Base-by-base conservation (phyloP, 2,329 filamentous ascomycete species). In the Epichloe sp. region DNA sequence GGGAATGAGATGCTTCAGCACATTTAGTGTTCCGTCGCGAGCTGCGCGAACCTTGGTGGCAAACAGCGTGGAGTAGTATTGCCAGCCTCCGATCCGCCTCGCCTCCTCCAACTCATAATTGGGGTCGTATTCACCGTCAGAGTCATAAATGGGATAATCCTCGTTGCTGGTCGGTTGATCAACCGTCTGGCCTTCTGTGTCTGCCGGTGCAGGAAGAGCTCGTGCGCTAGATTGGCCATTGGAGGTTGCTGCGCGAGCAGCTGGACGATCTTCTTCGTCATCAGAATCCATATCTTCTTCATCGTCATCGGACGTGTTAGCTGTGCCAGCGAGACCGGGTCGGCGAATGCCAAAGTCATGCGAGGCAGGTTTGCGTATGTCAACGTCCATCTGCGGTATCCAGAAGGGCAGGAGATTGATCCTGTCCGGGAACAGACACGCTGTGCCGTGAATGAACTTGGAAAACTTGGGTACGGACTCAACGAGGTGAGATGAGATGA, bases 391-490 rank as follows among this genome's bases (percentile, higher is more conserved):
- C 69, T 98, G 93, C 1, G 93, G 93, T 75, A 91, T 87, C 93
- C 93, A 98, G 74, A 88, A 98, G 0, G 93, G 93, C 5, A 98
- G 75, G 12, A 98, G 76, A 46, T 96, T 75, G 67, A 98, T 98
- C 51, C 86, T 82, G 44, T 83, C 78, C 0, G 90, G 90, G 66
- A 96, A 94, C 44, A 98, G 71, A 11, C 81, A 86, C 10, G 91
- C 91, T 2, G 85, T 89, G 53, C 93, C 93, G 67, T 98, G 93
- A 53, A 98, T 97, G 67, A 97, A 98, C 71, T 98, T 98, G 63
- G 89, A 96, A 69, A 97, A 98, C 65, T 98, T 98, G 55, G 93
- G 93, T 2, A 98, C 90, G n/a, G 93, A 90, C 70, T 98, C 93
- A 2, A 98, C 93, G 15, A 98, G 77, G 70, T 98, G 93, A 55